Percentiles rank a stretch among this genome's conserved stretches.
Conservation (phyloP, 2,329 filamentous ascomycete species). For the Paraconiothyrium sp. region DNA sequence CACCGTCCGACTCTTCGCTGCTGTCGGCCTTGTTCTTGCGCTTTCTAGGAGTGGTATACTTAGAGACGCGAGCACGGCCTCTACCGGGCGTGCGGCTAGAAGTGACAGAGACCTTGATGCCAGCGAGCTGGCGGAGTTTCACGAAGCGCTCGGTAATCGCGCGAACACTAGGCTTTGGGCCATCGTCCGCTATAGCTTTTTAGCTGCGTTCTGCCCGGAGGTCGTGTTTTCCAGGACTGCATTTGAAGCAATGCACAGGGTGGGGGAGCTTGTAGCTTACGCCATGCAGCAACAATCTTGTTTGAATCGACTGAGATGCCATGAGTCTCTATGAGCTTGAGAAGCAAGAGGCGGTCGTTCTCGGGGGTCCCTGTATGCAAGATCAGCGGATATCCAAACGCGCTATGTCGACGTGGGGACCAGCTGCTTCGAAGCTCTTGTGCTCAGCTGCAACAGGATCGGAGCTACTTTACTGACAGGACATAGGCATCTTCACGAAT, state of each 20-base stretch:
- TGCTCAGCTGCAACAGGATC: neutral
- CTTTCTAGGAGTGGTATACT: slow-evolving; percentile 23
- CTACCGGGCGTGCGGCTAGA: slow-evolving; percentile 5
- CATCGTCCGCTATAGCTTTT: slow-evolving; percentile 20
- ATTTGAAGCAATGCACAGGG: neutral
- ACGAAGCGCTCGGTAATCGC: slow-evolving; percentile 31
- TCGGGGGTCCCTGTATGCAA: slow-evolving; percentile 28
- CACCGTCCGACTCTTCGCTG: slow-evolving; percentile 25
- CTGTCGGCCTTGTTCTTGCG: slow-evolving; percentile 19
- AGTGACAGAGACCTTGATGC: slow-evolving; percentile 7
- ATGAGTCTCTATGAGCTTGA: slow-evolving; percentile 32
- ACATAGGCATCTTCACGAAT: slow-evolving; percentile 10
- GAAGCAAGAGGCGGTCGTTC: slow-evolving; percentile 29
- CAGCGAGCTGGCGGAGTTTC: slow-evolving; percentile 22
- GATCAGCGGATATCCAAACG: slow-evolving; percentile 11
- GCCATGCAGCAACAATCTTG: slow-evolving; percentile 29
- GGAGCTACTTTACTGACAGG: neutral
- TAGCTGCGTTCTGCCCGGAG: neutral
- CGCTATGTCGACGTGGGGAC: too few species aligned
- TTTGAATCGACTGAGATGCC: slow-evolving; percentile 23
- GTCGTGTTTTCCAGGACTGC: neutral
- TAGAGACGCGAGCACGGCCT: slow-evolving; percentile 5
- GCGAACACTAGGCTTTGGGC: slow-evolving; percentile 21
- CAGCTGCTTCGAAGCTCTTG: neutral
- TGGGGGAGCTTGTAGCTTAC: slow-evolving; percentile 21